These are phyloP conservation scores for Poa annua DNA, from an alignment of 176 grass and related monocot species.

Conservation along the genomic window DNA sequence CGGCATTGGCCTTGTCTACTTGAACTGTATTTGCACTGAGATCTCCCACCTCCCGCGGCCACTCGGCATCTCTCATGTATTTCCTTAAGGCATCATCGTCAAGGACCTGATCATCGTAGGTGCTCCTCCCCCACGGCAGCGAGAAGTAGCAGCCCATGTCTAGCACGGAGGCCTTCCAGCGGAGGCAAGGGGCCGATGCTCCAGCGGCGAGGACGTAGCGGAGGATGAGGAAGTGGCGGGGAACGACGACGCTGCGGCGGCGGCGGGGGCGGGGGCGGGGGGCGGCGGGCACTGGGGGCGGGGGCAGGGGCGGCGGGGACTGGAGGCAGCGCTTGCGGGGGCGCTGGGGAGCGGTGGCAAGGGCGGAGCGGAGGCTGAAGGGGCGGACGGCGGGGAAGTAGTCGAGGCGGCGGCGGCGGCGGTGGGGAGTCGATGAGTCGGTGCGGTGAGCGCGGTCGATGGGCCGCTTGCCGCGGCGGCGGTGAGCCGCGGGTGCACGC, in stretches of 20 bases:
- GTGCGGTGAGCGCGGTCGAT: background rate
- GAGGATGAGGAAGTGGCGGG: slow-evolving; percentile 38
- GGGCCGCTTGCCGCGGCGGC: background rate
- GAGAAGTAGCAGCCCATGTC: slow-evolving; percentile 47
- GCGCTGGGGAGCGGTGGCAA: background rate
- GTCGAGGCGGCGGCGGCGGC: background rate
- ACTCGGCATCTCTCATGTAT: slow-evolving; percentile 23
- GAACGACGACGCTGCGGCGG: background rate
- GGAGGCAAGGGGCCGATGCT: background rate
- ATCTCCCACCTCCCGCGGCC: slow-evolving; percentile 35
- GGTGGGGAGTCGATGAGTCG: background rate
- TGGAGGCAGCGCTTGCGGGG: slow-evolving; percentile 17
- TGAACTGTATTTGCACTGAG: slow-evolving; percentile 33
- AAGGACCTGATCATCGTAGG: background rate
- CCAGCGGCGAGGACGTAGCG: slow-evolving; percentile 23
- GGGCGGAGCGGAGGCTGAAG: background rate
- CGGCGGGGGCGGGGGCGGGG: background rate
- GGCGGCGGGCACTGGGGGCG: background rate
- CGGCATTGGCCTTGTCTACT: slow-evolving; percentile 9
- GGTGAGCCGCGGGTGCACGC: background rate
- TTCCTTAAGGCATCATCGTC: background rate
- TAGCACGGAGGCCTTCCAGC: slow-evolving; percentile 13
- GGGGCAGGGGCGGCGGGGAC: background rate
- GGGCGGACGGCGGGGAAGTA: background rate
- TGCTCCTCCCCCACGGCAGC: background rate